Base-by-base conservation (phyloP, 768 basidiomycete species). In the Boletus rubropictus region DNA sequence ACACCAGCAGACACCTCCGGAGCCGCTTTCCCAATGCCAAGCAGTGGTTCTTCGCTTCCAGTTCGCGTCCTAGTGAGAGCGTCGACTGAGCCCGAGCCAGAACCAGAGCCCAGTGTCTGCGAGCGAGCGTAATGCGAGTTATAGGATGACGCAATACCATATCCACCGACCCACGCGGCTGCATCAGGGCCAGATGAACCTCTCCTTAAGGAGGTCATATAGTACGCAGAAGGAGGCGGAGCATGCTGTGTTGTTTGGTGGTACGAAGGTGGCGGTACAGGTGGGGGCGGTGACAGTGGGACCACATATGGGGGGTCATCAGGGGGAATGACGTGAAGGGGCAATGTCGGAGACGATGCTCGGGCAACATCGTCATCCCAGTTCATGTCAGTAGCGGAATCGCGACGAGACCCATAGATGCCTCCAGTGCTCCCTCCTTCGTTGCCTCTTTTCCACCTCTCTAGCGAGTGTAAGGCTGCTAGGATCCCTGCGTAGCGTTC, bases 131-230 rank as follows among this genome's bases (percentile, higher is more conserved):
- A 54, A 18, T 67, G 53, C 9, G 65, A 67, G 12, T 31, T 49
- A 21, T 33, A 61, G 10, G 64, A 67, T 1, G 65, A 59, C 9
- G 56, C 55, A 15, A 50, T 25, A n/a, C 45, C 56, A 12, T 58
- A 42, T 37, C 65, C 64, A 35, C 63, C 15, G 15, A 56, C 14
- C 63, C 61, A 66, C 7, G 54, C 45, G 4, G 57, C 44, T 3
- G 53, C 51, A 39, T 66, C 64, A 0, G 65, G 63, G 1, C 63
- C 61, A 12, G 65, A 59, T 1, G 63, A 66, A 17, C 59, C 55
- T 40, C 37, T 57, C 46, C 65, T 49, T 5, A 52, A 45, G 18
- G 51, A 31, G 2, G 41, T 20, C 38, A 44, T 14, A 20, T 41
- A 12, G 11, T 67, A 67, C 7, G 63, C 46, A 14, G 65, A 60